Conservation (phyloP, 805 yeast species). For the Teunomyces lycoperdinae region DNA sequence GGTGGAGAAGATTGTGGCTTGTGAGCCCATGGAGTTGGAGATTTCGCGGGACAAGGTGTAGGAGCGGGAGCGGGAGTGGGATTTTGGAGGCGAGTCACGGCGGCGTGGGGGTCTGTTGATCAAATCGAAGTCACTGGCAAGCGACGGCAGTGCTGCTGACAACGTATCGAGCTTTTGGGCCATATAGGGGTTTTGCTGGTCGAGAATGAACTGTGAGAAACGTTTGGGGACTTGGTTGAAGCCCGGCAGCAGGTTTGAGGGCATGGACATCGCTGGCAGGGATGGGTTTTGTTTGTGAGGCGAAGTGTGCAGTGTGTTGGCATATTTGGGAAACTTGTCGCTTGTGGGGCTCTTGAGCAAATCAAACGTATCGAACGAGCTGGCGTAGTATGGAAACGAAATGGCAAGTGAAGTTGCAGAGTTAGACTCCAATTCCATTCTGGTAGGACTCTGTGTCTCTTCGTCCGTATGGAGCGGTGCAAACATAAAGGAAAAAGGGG, state of each 20-base stretch:
- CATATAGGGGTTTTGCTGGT: conserved; percentile 27
- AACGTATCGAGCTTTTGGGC: conserved; percentile 19
- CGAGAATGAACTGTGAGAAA: conserved; percentile 39
- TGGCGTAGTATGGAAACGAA: conserved; percentile 24
- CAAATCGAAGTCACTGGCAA: conserved; percentile 7
- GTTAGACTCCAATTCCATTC: conserved; percentile 22
- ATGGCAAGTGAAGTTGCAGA: conserved; percentile 28
- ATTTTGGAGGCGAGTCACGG: conserved; percentile 1
- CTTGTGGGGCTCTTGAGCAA: conserved; percentile 12
- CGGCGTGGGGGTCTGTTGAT: conserved; percentile 4
- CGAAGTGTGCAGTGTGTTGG: conserved; percentile 18
- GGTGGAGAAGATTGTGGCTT: conserved; percentile 45
- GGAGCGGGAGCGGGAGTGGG: conserved; percentile 2
- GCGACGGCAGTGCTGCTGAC: conserved; percentile 12
- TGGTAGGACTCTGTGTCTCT: background rate
- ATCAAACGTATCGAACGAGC: conserved; percentile 26
- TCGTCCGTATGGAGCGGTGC: background rate
- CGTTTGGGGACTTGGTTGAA: conserved; percentile 38
- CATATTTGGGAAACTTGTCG: conserved; percentile 17
- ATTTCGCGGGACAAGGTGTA: conserved; percentile 20
- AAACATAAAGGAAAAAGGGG: background rate
- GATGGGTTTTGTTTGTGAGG: conserved; percentile 2
- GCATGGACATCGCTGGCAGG: conserved; percentile 1
- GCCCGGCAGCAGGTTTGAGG: conserved; percentile 7
- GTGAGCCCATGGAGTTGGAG: conserved; percentile 40